Base-by-base conservation (phyloP, 2,329 filamentous ascomycete species). In the Didymella pomorum region DNA sequence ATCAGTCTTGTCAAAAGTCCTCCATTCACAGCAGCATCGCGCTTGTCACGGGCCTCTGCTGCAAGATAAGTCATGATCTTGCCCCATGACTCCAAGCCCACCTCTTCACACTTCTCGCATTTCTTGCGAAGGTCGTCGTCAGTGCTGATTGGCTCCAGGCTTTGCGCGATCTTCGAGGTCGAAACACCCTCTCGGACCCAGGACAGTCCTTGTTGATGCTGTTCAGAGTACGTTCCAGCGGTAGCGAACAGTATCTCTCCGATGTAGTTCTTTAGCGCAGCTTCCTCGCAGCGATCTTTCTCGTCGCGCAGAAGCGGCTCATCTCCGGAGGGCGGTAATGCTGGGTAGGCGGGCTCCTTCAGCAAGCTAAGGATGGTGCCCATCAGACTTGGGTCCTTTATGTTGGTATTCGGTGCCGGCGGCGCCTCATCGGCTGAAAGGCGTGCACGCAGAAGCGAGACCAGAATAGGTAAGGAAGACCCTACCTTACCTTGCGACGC, bases 221-320 rank as follows among this genome's bases (percentile, higher is more conserved):
- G 64, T 10, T 61, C 46, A 53, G 58, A 52, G 50, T 74, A 76
- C 4, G 72, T 60, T 4, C 81, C 79, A n/a, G 85, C 83, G 4
- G 85, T 85, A 0, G 91, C 86, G 76, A 90, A 97, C 29, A 98
- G 84, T 50, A 98, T 96, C 79, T 98, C 94, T 58, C 94, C 94
- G 62, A 98, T 94, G 76, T 97, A 95, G 23, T 93, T 84, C 82
- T 92, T 93, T 14, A 97, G 79, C 0, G 87, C 92, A 2, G 93
- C 92, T 76, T 97, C 93, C 65, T 95, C 89, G 76, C 93, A 97
- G 35, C 85, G 84, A 7, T 91, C 87, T 26, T 83, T 81, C 10
- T 86, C 72, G 54, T 85, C 86, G 45, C 91, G 89, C 56, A 83
- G 78, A 0, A 93, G 87, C 0, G 89, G 83, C 3, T 85, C 79